Percentiles rank a stretch among this genome's conserved stretches.
Conservation (phyloP, 2,329 filamentous ascomycete genomes). For the Ceratocystis variospora region DNA sequence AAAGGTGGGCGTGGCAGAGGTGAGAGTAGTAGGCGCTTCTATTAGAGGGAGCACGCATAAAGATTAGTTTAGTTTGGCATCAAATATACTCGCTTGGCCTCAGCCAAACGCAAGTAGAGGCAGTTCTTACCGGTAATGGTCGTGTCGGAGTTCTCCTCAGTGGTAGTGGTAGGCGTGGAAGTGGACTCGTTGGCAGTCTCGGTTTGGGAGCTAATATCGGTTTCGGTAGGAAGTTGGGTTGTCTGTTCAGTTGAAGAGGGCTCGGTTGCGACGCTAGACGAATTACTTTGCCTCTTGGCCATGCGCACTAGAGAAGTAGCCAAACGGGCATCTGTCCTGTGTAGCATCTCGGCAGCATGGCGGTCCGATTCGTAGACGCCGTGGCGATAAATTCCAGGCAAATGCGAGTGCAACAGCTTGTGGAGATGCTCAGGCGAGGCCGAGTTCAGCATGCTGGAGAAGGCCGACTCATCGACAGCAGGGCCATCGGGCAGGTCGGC, state of each 20-base stretch:
- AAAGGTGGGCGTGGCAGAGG: conserved; percentile 26
- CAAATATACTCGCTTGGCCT: no score
- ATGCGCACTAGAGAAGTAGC: conserved; percentile 50
- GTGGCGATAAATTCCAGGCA: conserved; percentile 50
- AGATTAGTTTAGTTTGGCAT: conserved; percentile 13
- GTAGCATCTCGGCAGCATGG: conserved; percentile 48
- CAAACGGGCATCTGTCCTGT: conserved; percentile 45
- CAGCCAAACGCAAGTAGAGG: no score
- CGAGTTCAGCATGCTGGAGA: conserved; percentile 33
- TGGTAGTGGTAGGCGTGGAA: conserved; percentile 17
- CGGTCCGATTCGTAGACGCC: conserved; percentile 54
- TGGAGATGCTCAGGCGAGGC: conserved; percentile 49
- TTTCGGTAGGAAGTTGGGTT: conserved; percentile 9
- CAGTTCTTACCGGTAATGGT: conserved; percentile 14
- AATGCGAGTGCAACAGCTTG: conserved; percentile 49
- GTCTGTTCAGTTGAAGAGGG: conserved; percentile 15
- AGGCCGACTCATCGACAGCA: conserved; percentile 7
- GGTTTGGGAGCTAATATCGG: background rate
- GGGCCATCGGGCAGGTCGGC: conserved; percentile 5
- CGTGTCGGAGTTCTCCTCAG: conserved; percentile 23
- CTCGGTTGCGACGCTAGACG: conserved; percentile 25
- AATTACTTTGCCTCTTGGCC: conserved; percentile 43
- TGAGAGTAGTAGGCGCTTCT: conserved; percentile 21
- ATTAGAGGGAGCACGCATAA: conserved; percentile 23
- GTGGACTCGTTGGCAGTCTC: conserved; percentile 8